Percentiles rank a stretch among this genome's conserved stretches.
These are phyloP conservation scores for Pyrenophora tritici-repentis DNA, from an alignment of 2,329 filamentous ascomycete genomes.

Conservation along the genomic window DNA sequence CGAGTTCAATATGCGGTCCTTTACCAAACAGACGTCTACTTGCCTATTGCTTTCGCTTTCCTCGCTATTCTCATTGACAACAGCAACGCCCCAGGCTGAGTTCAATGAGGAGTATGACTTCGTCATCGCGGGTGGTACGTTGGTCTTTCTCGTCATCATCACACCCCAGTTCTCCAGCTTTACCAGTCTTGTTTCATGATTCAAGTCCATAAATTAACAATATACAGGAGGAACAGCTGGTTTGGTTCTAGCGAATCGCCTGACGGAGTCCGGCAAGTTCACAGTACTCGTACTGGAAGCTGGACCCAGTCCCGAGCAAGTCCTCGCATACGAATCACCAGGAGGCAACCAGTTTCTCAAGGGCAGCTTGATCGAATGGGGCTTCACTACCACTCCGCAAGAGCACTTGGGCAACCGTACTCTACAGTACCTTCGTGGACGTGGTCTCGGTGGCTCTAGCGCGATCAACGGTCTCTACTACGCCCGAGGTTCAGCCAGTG, in stretches of 20 bases:
- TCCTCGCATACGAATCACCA: constrained; percentile 33
- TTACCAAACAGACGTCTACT: constrained; percentile 7
- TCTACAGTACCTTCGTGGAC: constrained; percentile 31
- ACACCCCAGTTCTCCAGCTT: too few relatives aligned
- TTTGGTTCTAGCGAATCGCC: constrained; percentile 31
- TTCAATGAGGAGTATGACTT: constrained; percentile 30
- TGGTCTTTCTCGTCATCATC: background rate
- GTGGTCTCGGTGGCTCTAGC: constrained; percentile 40
- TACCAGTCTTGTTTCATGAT: background rate
- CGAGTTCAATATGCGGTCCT: constrained; percentile 5
- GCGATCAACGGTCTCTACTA: constrained; percentile 45
- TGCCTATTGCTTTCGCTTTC: constrained; percentile 13
- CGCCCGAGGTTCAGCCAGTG: constrained; percentile 35
- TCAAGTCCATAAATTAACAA: background rate
- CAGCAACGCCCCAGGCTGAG: constrained; percentile 22
- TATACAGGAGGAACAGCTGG: constrained; percentile 31
- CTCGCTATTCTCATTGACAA: constrained; percentile 8
- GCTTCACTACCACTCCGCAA: constrained; percentile 31
- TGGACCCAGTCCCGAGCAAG: constrained; percentile 37
- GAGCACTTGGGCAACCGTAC: constrained; percentile 28
- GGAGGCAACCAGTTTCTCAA: constrained; percentile 37
- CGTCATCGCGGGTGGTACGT: constrained; percentile 25
- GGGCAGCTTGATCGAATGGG: constrained; percentile 39
- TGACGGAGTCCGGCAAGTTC: constrained; percentile 29
- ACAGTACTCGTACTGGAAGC: constrained; percentile 44